Evolutionary conservation across 768 basidiomycete species (phyloP).

Genomic region (Mycena alexandri): DNA sequence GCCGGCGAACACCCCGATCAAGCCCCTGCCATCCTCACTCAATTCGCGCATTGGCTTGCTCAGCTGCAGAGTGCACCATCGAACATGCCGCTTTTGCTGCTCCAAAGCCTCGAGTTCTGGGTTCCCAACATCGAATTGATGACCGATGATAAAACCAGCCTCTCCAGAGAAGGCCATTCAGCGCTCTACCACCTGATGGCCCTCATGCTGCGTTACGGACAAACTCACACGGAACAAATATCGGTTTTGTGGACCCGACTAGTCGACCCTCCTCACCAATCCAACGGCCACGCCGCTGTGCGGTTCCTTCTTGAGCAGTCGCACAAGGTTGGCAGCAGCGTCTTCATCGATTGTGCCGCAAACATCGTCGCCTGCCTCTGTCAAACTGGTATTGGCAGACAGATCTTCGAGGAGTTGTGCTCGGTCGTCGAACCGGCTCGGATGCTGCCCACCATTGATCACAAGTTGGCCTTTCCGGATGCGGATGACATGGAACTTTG

Average conservation of each 20-base stretch:
- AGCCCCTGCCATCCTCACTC: slow-evolving; percentile 72
- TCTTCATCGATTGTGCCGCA: slow-evolving; percentile 83
- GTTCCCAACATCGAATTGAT: slow-evolving; percentile 80
- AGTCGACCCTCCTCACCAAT: slow-evolving; percentile 76
- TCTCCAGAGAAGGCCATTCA: slow-evolving; percentile 70
- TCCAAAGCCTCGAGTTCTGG: slow-evolving; percentile 90
- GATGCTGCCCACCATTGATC: slow-evolving; percentile 85
- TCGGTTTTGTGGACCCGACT: slow-evolving; percentile 83
- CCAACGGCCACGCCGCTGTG: slow-evolving; percentile 83
- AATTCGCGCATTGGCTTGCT: slow-evolving; percentile 81
- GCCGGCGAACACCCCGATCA: slow-evolving; percentile 82
- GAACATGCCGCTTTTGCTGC: slow-evolving; percentile 65
- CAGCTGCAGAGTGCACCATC: slow-evolving; percentile 66
- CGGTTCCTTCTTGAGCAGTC: slow-evolving; percentile 91
- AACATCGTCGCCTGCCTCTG: slow-evolving; percentile 89
- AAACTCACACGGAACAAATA: slow-evolving; percentile 84
- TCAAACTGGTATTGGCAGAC: slow-evolving; percentile 76
- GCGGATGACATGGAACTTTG: slow-evolving; percentile 80
- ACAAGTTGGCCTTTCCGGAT: slow-evolving; percentile 72
- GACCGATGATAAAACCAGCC: slow-evolving; percentile 65
- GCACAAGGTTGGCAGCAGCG: slow-evolving; percentile 82
- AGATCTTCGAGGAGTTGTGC: slow-evolving; percentile 88
- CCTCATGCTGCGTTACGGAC: slow-evolving; percentile 82
- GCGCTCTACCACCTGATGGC: slow-evolving; percentile 86
- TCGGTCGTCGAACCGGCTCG: slow-evolving; percentile 85